Percentiles rank a stretch among this genome's conserved stretches.
These are phyloP conservation scores for Colletotrichum endophyticum DNA, from an alignment of 2,329 filamentous ascomycete species.

Conservation along the genomic window DNA sequence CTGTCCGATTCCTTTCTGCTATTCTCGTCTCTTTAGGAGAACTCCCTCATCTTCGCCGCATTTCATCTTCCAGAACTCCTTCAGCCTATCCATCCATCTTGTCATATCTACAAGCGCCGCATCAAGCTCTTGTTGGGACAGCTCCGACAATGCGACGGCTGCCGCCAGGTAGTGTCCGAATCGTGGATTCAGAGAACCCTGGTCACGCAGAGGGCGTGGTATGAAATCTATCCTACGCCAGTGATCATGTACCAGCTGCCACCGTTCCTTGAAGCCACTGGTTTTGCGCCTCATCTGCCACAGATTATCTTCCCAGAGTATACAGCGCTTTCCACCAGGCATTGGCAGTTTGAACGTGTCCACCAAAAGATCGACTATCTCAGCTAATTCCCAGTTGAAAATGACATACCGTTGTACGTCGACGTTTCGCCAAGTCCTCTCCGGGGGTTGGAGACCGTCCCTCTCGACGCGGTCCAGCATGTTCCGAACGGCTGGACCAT, in stretches of 20 bases:
- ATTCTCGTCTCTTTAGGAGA: not conserved
- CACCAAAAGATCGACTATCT: not conserved
- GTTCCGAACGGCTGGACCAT: fast-evolving
- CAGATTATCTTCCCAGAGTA: not conserved
- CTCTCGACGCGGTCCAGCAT: fast-evolving
- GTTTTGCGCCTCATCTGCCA: fast-evolving
- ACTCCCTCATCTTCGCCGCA: not conserved
- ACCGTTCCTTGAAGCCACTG: not conserved
- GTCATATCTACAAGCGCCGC: not conserved
- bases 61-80: not conserved
- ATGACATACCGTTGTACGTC: not conserved
- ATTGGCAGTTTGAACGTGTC: not conserved
- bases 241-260: too few species aligned
- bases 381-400: not conserved
- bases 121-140: not conserved
- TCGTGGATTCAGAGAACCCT: not conserved
- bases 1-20: not conserved
- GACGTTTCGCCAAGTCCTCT: not conserved
- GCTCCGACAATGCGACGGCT: not conserved
- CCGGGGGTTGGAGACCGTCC: not conserved
- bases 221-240: fast-evolving
- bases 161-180: not conserved
- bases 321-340: not conserved
- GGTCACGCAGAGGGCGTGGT: not conserved
- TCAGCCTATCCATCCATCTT: not conserved